Conservation (phyloP, 805 yeast species). For the Ogataea salicorniae region DNA sequence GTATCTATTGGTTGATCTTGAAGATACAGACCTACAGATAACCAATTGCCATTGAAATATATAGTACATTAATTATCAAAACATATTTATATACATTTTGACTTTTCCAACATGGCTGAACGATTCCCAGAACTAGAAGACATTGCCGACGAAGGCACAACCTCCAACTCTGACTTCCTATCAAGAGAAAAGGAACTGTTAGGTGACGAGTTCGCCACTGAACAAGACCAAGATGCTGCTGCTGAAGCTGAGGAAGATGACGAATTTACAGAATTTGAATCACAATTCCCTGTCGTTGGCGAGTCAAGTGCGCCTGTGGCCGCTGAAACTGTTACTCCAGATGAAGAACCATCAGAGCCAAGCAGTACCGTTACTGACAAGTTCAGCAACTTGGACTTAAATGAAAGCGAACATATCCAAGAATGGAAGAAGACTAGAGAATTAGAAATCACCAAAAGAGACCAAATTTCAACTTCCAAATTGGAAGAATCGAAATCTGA, state of each 20-base stretch:
- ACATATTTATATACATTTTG: not conserved
- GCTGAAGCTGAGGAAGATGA: conserved; percentile 44
- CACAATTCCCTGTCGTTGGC: conserved; percentile 58
- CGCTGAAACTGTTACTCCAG: not conserved
- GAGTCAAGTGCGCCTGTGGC: conserved; percentile 45
- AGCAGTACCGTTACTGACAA: conserved; percentile 33
- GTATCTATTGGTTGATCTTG: no score
- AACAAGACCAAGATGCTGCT: conserved; percentile 48
- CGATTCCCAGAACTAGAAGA: conserved; percentile 70
- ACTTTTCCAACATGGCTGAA: conserved; percentile 49
- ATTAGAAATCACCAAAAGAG: conserved; percentile 75
- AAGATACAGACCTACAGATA: no score
- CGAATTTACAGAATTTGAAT: conserved; percentile 37
- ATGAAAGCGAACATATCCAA: conserved; percentile 53
- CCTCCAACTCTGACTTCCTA: conserved; percentile 49
- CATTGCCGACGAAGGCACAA: conserved; percentile 27
- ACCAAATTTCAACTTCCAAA: conserved; percentile 59
- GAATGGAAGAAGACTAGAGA: conserved; percentile 84
- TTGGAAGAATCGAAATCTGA: conserved; percentile 62
- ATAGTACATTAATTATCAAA: no score
- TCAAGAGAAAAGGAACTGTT: conserved; percentile 62
- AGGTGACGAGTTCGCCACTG: conserved; percentile 70
- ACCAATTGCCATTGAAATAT: no score
- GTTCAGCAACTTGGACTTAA: conserved; percentile 33
- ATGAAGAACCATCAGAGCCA: not conserved